Conservation (phyloP, 75 land plant species). For the Pinus tabuliformis region DNA sequence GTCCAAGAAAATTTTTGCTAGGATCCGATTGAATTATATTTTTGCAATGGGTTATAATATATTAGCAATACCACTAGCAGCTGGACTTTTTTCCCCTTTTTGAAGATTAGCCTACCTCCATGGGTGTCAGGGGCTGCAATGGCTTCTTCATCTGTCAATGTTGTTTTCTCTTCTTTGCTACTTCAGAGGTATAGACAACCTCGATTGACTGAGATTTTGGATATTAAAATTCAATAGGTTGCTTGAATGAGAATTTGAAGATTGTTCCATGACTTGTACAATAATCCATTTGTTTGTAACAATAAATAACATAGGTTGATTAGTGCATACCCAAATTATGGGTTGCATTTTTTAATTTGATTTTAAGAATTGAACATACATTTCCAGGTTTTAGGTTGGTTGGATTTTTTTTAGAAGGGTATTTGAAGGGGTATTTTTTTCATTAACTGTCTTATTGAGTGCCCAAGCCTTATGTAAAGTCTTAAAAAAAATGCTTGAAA, state of each 20-base stretch:
- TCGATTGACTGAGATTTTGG: conserved; percentile 69
- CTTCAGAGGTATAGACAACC: conserved; percentile 80
- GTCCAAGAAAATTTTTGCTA: conserved; percentile 83
- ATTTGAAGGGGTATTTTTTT: too few species aligned
- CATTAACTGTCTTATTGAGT: too few species aligned
- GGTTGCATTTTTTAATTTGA: too few species aligned
- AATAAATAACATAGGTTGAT: neutral
- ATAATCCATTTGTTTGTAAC: conserved; percentile 4
- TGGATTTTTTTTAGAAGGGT: too few species aligned
- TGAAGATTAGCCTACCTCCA: conserved; percentile 73
- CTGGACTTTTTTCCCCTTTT: conserved; percentile 77
- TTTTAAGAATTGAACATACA: too few species aligned
- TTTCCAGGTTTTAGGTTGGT: too few species aligned
- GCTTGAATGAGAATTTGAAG: neutral
- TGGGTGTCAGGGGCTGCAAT: conserved; percentile 98
- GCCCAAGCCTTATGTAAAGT: too few species aligned
- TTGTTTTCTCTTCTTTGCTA: conserved; percentile 90
- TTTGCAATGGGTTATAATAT: conserved; percentile 99
- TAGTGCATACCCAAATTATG: too few species aligned
- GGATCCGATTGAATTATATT: conserved; percentile 80
- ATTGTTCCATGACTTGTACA: conserved; percentile 5
- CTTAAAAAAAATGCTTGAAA: too few species aligned
- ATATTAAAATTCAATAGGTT: conserved; percentile 25
- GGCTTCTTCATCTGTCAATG: conserved; percentile 94
- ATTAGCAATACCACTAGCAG: conserved; percentile 87